Base-by-base conservation (phyloP, 305 asterid species). In the Solanum aculeatissimum region DNA sequence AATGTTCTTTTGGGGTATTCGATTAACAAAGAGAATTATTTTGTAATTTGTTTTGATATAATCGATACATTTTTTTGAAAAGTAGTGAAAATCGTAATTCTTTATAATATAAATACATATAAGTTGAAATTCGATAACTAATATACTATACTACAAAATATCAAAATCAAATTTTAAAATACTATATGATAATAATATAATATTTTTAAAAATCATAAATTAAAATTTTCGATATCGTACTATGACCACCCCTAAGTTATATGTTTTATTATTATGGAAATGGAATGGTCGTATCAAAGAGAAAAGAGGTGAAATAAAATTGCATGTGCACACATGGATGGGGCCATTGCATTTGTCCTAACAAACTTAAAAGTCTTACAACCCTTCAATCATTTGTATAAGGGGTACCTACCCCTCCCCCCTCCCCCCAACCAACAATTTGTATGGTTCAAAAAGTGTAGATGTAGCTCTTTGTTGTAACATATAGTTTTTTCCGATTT, bases 311-410 rank as follows among this genome's bases (percentile, higher is more conserved):
- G 82, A 74, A 74, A 74, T 25, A 38, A 69, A 69, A 69, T 68
- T 69, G 70, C 91, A 87, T 92, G 93, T 87, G 91, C 91, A 88
- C 94, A 91, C 96, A 90, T 92, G 96, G 92, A 90, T 90, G 94
- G 92, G 92, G 82, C 89, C 87, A 92, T 84, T 87, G 14, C 0
- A 4, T 23, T 47, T 91, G 95, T 93, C 91, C 86, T 43, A 80
- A 81, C 71, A 89, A 90, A 88, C 88, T 70, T 62, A 23, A 86
- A 84, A 79, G 71, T 88, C 87, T 77, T 83, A 82, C 86, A 82
- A 29, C 40, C 82, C 82, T 85, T 81, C 89, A 75, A 88, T 88
- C 88, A 88, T 88, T 85, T 85, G 83, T 58, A 58, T 58, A n/a
- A 58, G 70, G 57, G 45, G 63, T 77, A 83, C 68, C 85, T 85